A percentile compares a stretch with the other conserved stretches of the same genome.
Conservation (phyloP, 1,284 basidiomycete genomes). For the Flammula alnicola region DNA sequence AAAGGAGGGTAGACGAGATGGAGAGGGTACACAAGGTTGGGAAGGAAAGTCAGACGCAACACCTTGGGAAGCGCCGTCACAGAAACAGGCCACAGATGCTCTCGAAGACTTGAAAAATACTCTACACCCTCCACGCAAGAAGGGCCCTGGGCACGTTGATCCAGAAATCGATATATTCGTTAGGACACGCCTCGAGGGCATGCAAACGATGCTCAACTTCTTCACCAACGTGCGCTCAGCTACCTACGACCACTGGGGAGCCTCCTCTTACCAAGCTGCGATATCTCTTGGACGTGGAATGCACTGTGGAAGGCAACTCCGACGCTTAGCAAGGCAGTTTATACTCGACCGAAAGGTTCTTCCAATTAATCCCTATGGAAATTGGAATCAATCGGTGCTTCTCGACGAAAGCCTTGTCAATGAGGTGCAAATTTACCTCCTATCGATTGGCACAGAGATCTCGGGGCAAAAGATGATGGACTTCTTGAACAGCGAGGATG, state of each 20-base stretch:
- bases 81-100: too few species aligned
- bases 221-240: slow-evolving; percentile 27
- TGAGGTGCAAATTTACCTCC: slow-evolving; percentile 34
- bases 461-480: slow-evolving; percentile 30
- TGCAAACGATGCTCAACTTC: slow-evolving; percentile 29
- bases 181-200: slow-evolving; percentile 27
- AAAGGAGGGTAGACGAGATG: too few species aligned
- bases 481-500: slow-evolving; percentile 25
- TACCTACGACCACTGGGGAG: slow-evolving; percentile 32
- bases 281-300: slow-evolving; percentile 21
- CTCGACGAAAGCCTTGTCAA: slow-evolving; percentile 31
- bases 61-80: too few species aligned
- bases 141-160: not conserved
- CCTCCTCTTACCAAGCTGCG: slow-evolving; percentile 31
- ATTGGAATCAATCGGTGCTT: slow-evolving; percentile 34
- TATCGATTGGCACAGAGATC: slow-evolving; percentile 33
- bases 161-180: slow-evolving; percentile 28
- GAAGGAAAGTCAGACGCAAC: too few species aligned
- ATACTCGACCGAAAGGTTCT: slow-evolving; percentile 29
- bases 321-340: slow-evolving; percentile 22
- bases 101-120: too few species aligned
- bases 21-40: too few species aligned
- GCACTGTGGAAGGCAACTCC: slow-evolving; percentile 29
- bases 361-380: slow-evolving; percentile 35
- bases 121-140: too few species aligned